Evolutionary conservation across 352 stramenopile species (phyloP), one percentile per base, ranked within the genome.

Genomic region (Phytophthora fragariae): DNA sequence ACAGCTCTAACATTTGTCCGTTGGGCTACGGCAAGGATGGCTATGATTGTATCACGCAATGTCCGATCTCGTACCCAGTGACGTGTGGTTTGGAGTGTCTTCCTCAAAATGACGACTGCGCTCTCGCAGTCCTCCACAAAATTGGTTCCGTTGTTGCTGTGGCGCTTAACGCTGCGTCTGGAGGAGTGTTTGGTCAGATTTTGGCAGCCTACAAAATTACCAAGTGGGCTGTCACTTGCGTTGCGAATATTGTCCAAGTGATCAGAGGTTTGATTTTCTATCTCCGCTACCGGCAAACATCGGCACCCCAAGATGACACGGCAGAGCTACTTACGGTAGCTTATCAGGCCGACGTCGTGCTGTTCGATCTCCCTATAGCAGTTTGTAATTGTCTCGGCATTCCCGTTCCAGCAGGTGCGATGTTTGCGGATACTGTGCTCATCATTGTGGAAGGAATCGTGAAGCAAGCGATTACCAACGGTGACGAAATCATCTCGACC

Each of bases 31-130:
- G 62, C 39, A 73, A 73, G 19, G 67, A 79, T 3, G 68, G 44
- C 0, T 19, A 44, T 4, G 62, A 76, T n/a, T 79, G 72, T 21
- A 54, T 66, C 3, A 54, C 57, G 2, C 67, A 66, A 15, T 79
- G 72, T 70, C 72, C 72, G 4, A 11, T 79, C 35, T 49, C 72
- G 0, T 79, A 73, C n/a, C 72, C 72, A 3, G 66, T 79, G 44
- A n/a, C 29, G 15, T 79, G 72, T 62, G 63, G 33, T 3, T 27
- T 76, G 44, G 72, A 79, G 39, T 79, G 72, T 19, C 64, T 79
- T 56, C 72, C 72, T 54, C 72, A 75, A 49, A 77, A 77, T 31
- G 61, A 75, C 44, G 59, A 77, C 24, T 77, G 71, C 37, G 57
- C 62, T 1, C 29, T 75, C 0, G 58, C 53, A 0, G 24, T 67